Evolutionary conservation across 2,329 filamentous ascomycete genomes (phyloP), one percentile per base, ranked within the genome.

Genomic region (Ophiostoma quercus): DNA sequence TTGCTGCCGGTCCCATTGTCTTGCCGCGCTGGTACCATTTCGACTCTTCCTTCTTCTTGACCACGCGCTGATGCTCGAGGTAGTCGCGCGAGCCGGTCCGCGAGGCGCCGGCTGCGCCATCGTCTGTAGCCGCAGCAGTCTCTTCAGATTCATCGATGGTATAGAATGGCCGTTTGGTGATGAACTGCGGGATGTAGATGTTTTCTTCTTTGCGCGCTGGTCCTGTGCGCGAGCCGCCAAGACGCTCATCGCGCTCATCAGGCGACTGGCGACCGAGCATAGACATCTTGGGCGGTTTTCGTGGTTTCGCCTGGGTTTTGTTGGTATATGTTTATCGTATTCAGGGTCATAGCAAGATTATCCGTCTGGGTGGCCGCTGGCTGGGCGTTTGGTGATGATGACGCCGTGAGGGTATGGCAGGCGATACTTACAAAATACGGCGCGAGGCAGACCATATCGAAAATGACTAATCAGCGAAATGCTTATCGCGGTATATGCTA

Each of bases 121-220:
- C 67, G 43, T 25, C 43, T 25, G 47, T 47, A 3, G 57, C 68
- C 12, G 16, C 69, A 2, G 43, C 86, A 68, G 41, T 89, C 6
- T 47, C 43, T 8, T 34, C 69, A 8, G 67, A 63, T 43, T 74
- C 71, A 0, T 72, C 72, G 76, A 87, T 88, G 69, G 96, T 89
- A 80, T 98, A 99, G 81, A 99, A 99, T 4, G 95, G 95, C 75
- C 96, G 94, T 79, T 97, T 97, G 75, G 93, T 94, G 82, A 99
- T 99, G 84, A 97, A 99, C 69, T 92, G 89, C 6, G 95, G 95
- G 76, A 99, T 99, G 84, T 99, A 99, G 79, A 97, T 89, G 85
- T 99, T 99, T 80, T 95, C 92, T 79, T 96, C 93, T 79, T 96
- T 96, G 69, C 69, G 69, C 54, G 72, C 67, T 12, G 72, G 71